phyloP scores from a whole-genome alignment of 2,329 filamentous ascomycete genomes.

The Sphaerostilbella broomeana region DNA sequence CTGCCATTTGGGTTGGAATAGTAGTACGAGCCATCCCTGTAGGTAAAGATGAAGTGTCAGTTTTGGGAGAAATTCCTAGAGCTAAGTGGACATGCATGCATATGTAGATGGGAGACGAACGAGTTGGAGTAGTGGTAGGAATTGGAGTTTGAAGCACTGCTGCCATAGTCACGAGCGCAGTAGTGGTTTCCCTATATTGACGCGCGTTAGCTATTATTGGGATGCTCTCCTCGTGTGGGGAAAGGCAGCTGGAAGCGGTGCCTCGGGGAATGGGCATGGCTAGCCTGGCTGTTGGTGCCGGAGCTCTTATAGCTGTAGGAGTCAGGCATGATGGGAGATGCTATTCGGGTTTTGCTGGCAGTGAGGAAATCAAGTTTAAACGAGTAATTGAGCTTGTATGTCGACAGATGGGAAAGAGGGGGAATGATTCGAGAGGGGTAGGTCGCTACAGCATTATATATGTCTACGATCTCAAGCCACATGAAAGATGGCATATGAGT shows the following conservation, averaged over 20 bases:
- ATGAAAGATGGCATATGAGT: too few species aligned
- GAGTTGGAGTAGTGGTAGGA: constrained; percentile 62
- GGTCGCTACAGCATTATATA: neutral
- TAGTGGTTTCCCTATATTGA: constrained; percentile 70
- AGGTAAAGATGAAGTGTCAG: too few species aligned
- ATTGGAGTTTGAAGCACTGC: constrained; percentile 48
- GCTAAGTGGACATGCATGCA: neutral
- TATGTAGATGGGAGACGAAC: constrained; percentile 37
- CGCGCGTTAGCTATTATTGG: too few species aligned
- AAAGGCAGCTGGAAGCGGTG: neutral
- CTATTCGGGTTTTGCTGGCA: neutral
- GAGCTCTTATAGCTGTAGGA: constrained; percentile 39
- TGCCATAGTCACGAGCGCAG: constrained; percentile 58
- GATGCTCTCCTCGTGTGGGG: neutral
- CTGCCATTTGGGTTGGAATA: constrained; percentile 64
- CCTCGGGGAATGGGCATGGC: constrained; percentile 8
- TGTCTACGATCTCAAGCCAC: too few species aligned
- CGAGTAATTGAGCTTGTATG: neutral
- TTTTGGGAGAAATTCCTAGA: neutral
- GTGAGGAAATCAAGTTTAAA: neutral
- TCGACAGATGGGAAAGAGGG: neutral
- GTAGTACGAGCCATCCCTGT: constrained; percentile 62
- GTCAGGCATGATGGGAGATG: constrained; percentile 14
- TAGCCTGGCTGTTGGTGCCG: constrained; percentile 59
- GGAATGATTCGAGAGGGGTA: neutral